Evolutionary conservation across 1,284 basidiomycete genomes (phyloP).

Genomic region (Mrakiaceae sp.): DNA sequence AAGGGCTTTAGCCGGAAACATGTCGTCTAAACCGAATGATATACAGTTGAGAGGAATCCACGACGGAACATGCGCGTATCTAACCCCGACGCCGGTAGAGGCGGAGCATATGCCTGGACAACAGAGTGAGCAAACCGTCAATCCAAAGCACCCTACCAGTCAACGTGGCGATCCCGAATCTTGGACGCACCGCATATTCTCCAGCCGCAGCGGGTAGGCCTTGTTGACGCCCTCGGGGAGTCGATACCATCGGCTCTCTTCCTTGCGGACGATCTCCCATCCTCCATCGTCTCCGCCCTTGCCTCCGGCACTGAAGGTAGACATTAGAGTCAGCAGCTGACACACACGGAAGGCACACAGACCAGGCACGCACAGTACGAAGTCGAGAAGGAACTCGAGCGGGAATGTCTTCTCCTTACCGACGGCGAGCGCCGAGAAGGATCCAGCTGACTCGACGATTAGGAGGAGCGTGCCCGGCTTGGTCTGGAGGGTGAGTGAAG

Average conservation of each 20-base stretch:
- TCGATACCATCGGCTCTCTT: constrained; percentile 34
- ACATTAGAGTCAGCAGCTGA: not conserved
- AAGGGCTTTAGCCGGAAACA: too few relatives aligned
- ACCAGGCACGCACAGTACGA: constrained; percentile 17
- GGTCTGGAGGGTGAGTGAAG: constrained; percentile 27
- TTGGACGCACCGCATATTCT: constrained; percentile 32
- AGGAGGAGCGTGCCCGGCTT: constrained; percentile 34
- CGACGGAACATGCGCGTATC: too few relatives aligned
- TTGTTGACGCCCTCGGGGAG: constrained; percentile 28
- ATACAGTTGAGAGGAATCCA: too few relatives aligned
- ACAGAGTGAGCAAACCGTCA: not conserved
- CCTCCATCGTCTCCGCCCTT: constrained; percentile 17
- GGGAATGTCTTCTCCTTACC: constrained; percentile 27
- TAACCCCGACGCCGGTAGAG: constrained; percentile 2
- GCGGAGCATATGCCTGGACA: constrained; percentile 3
- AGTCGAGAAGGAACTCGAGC: constrained; percentile 28
- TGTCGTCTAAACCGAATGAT: too few relatives aligned
- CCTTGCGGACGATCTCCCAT: constrained; percentile 29
- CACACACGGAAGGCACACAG: not conserved
- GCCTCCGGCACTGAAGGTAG: not conserved
- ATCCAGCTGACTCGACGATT: constrained; percentile 35
- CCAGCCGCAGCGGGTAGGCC: constrained; percentile 34
- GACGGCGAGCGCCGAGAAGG: constrained; percentile 25
- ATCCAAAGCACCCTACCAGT: not conserved
- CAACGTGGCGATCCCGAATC: not conserved